Evolutionary conservation across 2,329 filamentous ascomycete species (phyloP).

Genomic region (Pyrenophora seminiperda): DNA sequence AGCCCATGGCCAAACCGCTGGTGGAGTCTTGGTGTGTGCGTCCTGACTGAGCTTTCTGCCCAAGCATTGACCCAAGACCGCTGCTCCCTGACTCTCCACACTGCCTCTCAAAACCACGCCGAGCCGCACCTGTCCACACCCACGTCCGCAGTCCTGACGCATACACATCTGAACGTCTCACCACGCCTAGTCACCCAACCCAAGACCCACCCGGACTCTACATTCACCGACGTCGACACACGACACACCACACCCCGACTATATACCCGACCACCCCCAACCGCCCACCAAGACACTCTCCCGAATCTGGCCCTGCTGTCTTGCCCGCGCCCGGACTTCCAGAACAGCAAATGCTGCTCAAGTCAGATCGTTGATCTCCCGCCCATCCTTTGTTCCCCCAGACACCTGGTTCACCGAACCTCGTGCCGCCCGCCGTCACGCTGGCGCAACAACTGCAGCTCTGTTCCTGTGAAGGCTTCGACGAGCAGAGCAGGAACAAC

Average conservation of each 20-base stretch:
- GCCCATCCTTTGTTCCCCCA: slow-evolving; percentile 26
- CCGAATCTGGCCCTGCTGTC: slow-evolving; percentile 5
- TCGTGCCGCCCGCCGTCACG: slow-evolving; percentile 42
- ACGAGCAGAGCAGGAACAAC: slow-evolving; percentile 41
- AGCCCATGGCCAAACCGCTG: slow-evolving; percentile 20
- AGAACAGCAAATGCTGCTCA: slow-evolving; percentile 38
- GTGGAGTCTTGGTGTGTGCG: slow-evolving; percentile 21
- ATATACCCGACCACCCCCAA: background rate
- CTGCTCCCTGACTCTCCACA: slow-evolving; percentile 21
- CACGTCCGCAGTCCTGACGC: slow-evolving; percentile 21
- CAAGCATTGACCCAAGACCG: slow-evolving; percentile 22
- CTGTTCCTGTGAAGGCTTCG: slow-evolving; percentile 43
- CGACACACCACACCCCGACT: slow-evolving; percentile 25
- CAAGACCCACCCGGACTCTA: slow-evolving; percentile 13
- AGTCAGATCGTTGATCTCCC: slow-evolving; percentile 25
- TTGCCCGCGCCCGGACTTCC: background rate
- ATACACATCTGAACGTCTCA: slow-evolving; percentile 29
- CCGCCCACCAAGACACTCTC: background rate
- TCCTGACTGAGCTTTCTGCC: slow-evolving; percentile 28
- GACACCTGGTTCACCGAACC: slow-evolving; percentile 44
- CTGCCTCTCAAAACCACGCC: slow-evolving; percentile 46
- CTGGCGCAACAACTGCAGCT: slow-evolving; percentile 46
- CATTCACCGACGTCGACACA: background rate
- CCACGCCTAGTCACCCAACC: slow-evolving; percentile 19
- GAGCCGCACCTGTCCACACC: slow-evolving; percentile 38